These are phyloP conservation scores for Penicillium diatomitis DNA, from an alignment of 495 filamentous ascomycete species.

Conservation along the genomic window DNA sequence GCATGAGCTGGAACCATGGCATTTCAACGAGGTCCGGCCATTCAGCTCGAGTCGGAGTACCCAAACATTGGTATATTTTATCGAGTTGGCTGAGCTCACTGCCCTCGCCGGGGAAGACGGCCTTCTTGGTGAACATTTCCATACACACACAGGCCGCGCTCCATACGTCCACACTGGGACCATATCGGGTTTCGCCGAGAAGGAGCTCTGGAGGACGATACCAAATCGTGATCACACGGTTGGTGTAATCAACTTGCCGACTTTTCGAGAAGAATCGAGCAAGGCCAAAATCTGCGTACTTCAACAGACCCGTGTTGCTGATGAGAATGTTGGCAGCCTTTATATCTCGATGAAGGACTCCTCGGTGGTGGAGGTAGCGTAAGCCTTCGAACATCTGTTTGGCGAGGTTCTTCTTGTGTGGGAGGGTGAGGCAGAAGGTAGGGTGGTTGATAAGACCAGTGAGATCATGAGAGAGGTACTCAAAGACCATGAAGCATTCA, in stretches of 20 bases:
- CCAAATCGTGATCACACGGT: constrained; percentile 95
- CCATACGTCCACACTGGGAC: constrained; percentile 94
- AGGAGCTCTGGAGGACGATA: constrained; percentile 91
- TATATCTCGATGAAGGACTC: constrained; percentile 92
- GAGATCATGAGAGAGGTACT: constrained; percentile 93
- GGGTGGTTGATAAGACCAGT: constrained; percentile 89
- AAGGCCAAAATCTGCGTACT: constrained; percentile 93
- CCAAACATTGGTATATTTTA: constrained; percentile 87
- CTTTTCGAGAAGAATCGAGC: constrained; percentile 96
- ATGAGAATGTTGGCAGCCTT: constrained; percentile 94
- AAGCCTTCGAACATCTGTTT: constrained; percentile 92
- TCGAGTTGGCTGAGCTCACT: constrained; percentile 92
- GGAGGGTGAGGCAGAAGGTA: constrained; percentile 72
- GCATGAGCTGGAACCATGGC: constrained; percentile 90
- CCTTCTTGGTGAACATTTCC: constrained; percentile 91
- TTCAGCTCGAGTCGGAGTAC: constrained; percentile 72
- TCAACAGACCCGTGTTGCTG: constrained; percentile 77
- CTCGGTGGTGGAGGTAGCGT: constrained; percentile 86
- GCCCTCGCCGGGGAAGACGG: constrained; percentile 92
- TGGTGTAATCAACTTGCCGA: constrained; percentile 91
- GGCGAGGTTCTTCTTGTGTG: constrained; percentile 89
- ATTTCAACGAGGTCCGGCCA: constrained; percentile 88
- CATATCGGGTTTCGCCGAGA: constrained; percentile 89
- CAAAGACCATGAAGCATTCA: constrained; percentile 99
- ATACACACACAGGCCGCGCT: constrained; percentile 94